Percentiles rank a stretch among this genome's conserved stretches.
phyloP scores from a whole-genome alignment of 148 eudicot species.

The Limonium bicolor region DNA sequence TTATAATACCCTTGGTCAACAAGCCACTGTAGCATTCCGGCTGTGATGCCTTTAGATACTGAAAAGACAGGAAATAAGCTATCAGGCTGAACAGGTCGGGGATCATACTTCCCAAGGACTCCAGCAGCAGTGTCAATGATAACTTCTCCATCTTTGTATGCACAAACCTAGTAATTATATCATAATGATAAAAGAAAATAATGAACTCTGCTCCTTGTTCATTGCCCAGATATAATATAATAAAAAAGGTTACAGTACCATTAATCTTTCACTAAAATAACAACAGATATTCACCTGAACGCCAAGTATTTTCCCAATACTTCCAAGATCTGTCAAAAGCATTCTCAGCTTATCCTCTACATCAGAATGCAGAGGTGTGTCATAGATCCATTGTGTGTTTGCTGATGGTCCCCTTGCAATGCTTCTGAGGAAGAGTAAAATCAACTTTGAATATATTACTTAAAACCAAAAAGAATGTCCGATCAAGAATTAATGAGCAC shows the following conservation, averaged over 20 bases:
- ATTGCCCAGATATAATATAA: too few species aligned
- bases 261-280: too few species aligned
- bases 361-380: conserved; percentile 62
- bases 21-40: conserved; percentile 93
- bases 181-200: neutral
- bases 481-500: conserved; percentile 11
- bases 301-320: conserved; percentile 81
- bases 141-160: conserved; percentile 94
- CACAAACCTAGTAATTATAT: conserved; percentile 50
- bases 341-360: conserved; percentile 77
- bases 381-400: conserved; percentile 58
- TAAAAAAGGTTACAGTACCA: too few species aligned
- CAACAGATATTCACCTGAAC: conserved; percentile 80
- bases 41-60: conserved; percentile 75
- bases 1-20: conserved; percentile 88
- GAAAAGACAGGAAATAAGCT: conserved; percentile 91
- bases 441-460: conserved; percentile 9
- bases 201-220: neutral
- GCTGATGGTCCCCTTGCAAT: conserved; percentile 50
- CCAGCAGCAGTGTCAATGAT: conserved; percentile 98
- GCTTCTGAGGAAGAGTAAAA: conserved; percentile 37
- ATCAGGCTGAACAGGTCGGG: conserved; percentile 97
- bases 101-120: conserved; percentile 92
- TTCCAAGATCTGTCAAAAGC: conserved; percentile 62
- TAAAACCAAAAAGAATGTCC: neutral